phyloP scores from a whole-genome alignment of 371 early-diverging fungal species.

The Mortierella sp. region DNA sequence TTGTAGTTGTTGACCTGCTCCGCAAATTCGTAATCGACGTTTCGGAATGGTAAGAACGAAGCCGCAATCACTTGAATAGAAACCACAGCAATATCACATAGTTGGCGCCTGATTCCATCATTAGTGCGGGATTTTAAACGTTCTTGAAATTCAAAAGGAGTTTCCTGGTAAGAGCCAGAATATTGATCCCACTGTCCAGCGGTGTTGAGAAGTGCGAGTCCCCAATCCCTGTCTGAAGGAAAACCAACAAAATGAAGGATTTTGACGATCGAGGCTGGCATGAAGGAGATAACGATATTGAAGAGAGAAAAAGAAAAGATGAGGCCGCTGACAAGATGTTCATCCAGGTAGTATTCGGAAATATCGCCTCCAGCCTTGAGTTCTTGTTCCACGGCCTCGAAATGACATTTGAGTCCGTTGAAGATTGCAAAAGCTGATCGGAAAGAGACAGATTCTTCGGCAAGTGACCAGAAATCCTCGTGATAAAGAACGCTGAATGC shows the following conservation, averaged over 20 bases:
- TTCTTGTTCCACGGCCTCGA: conserved; percentile 39
- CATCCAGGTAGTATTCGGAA: conserved; percentile 39
- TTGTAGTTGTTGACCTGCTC: conserved; percentile 47
- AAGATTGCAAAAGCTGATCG: conserved; percentile 48
- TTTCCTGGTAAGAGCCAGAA: conserved; percentile 4
- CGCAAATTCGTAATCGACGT: conserved; percentile 52
- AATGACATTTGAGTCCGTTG: conserved; percentile 45
- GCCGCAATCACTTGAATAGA: conserved; percentile 47
- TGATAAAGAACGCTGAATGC: conserved; percentile 50
- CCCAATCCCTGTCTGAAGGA: conserved; percentile 50
- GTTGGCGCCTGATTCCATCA: conserved; percentile 37
- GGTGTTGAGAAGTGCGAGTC: conserved; percentile 40
- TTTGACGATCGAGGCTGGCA: conserved; percentile 38
- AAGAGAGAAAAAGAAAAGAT: conserved; percentile 39
- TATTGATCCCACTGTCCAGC: conserved; percentile 33
- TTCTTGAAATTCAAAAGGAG: conserved; percentile 33
- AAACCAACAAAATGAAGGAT: conserved; percentile 48
- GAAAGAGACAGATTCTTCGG: conserved; percentile 42
- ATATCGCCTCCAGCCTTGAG: conserved; percentile 53
- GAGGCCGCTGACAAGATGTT: conserved; percentile 44
- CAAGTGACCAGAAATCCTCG: conserved; percentile 48
- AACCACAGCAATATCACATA: conserved; percentile 36
- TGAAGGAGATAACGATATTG: conserved; percentile 46
- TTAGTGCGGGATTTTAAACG: conserved; percentile 29
- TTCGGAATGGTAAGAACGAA: conserved; percentile 43